Base-by-base conservation (phyloP, 345 rosid species). In the Hevea brasiliensis region DNA sequence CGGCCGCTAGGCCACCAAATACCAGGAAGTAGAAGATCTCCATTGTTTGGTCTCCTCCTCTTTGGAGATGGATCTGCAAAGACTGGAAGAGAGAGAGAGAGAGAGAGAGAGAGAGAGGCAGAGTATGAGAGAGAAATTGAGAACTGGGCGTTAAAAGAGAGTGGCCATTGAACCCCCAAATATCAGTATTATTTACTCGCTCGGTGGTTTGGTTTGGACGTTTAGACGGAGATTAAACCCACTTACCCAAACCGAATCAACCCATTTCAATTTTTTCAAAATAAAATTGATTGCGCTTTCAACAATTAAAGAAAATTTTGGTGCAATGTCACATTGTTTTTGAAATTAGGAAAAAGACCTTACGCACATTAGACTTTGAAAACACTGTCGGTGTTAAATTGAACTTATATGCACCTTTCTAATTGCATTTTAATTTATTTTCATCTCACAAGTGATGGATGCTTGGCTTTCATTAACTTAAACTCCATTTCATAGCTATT, bases 11-110 rank as follows among this genome's bases (percentile, higher is more conserved):
- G 21, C 72, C 87, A 26, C 88, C 92, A 65, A 88, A 90, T 42
- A 87, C 89, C 67, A 84, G 2, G 57, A 84, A 79, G 86, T 85
- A 90, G 77, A 88, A 88, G n/a, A 78, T 73, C 86, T 88, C 95
- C 92, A 88, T 87, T 40, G 26, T 29, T 62, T 13, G 56, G 51
- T 45, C 35, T 58, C 24, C 35, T n/a, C 20, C 41, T 47, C 57
- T 7, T 23, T 11, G 15, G 37, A 66, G 42, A 66, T 47, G 35
- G 70, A 66, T 66, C 70, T 27, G 23, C 23, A 21, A 41, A 40
- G 51, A 45, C 50, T 11, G 51, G 0, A 47, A 47, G 13, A 11
- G 20, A 15, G 3, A 14, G 45, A 32, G 45, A 23, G 21, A 11
- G 8, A 27, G 23, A 66, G 23, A 66, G 23, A 3, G 60, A 23